phyloP scores from a whole-genome alignment of 73 alveolate genomes.

The Blepharisma stoltei region DNA sequence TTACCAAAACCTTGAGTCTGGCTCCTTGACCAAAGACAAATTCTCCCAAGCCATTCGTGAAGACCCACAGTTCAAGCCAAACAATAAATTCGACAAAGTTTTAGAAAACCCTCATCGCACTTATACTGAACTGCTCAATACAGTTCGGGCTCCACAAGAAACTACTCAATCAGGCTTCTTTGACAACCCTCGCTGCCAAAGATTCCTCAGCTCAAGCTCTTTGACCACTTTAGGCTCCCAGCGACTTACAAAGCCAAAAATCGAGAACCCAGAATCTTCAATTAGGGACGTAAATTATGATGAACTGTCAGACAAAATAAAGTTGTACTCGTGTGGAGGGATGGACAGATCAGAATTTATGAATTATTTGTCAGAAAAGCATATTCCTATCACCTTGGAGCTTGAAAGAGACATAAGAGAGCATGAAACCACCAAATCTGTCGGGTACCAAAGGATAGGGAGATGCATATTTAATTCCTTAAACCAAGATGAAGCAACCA shows the following conservation, averaged over 20 bases:
- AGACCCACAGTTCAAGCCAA: background rate
- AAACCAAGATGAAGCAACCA: background rate
- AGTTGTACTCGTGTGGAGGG: background rate
- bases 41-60: background rate
- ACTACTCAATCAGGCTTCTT: background rate
- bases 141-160: background rate
- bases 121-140: constrained; percentile 5
- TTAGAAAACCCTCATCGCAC: constrained; percentile 20
- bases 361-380: background rate
- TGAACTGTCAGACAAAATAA: background rate
- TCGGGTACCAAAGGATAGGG: background rate
- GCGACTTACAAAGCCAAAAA: background rate
- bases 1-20: constrained; percentile 11
- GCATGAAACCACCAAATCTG: constrained; percentile 25
- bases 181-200: background rate
- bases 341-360: background rate
- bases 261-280: background rate
- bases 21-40: background rate
- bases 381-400: constrained; percentile 1
- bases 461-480: constrained; percentile 8
- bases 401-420: background rate
- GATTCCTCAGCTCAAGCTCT: no score
- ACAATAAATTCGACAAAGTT: background rate
- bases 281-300: background rate
- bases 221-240: background rate